Base-by-base conservation (phyloP, 805 yeast species). In the Tetrapisispora pingtungensis region DNA sequence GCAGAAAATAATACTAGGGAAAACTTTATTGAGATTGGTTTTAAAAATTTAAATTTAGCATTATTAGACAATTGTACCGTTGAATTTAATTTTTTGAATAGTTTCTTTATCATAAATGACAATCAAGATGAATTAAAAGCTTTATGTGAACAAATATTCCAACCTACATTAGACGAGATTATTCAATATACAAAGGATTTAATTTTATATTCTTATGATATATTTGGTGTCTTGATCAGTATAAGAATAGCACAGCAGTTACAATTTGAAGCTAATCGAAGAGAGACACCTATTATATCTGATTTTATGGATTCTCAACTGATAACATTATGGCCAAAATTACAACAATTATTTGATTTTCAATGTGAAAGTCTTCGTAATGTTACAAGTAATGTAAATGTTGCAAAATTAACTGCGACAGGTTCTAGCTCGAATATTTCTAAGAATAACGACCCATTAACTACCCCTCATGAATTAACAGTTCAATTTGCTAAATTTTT, bases 251-350 rank as follows among this genome's bases (percentile, higher is more conserved):
- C 80, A 1, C 89, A 85, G 49, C 71, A 73, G 4, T 62, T 84
- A 44, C 83, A 77, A 48, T 73, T 74, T 44, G 81, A 78, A 49
- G 65, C 84, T 20, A 89, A 84, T 56, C 81, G 76, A 49, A 72
- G 84, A 46, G 75, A 74, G 45, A 77, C 83, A 2, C 89, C 94
- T 0, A 78, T 78, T 7, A 43, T 61, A 27, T 86, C 81, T 49
- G 84, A 78, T 47, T 84, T 82, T 59, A 70, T 82, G 50, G 79
- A 83, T 52, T 68, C 76, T 14, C 78, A 83, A 49, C 62, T 80
- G 48, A 74, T 86, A 42, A 61, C 74, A 3, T 65, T 90, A 37
- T 93, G 97, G 97, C 96, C 97, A 0, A 78, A 75, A 46, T 84
- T 89, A 56, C 89, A 88, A 55, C 72, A 70, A 38, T 68, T 86